Percentiles rank a stretch among this genome's conserved stretches.
Conservation (phyloP, 768 basidiomycete species). For the Mycena olivaceomarginata region DNA sequence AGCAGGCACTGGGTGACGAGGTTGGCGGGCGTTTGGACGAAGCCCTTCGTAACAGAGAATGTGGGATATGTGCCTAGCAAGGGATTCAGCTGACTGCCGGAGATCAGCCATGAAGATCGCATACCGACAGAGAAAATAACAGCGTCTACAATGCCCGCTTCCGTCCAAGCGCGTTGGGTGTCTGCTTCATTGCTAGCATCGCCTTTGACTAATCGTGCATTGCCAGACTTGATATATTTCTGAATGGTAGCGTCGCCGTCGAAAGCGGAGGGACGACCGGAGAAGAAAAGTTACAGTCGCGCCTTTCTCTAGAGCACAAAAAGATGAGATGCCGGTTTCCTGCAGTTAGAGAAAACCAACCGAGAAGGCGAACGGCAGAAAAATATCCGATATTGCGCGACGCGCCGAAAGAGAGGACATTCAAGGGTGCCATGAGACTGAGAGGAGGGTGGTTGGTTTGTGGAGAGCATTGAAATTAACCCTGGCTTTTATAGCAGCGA, state of each 20-base stretch:
- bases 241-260: constrained; percentile 65
- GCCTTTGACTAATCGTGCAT: constrained; percentile 65
- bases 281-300: constrained; percentile 71
- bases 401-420: constrained; percentile 54
- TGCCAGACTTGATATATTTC: constrained; percentile 59
- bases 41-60: constrained; percentile 59
- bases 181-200: constrained; percentile 63
- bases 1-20: constrained; percentile 76
- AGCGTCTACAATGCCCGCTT: constrained; percentile 61
- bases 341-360: constrained; percentile 39
- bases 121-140: constrained; percentile 69
- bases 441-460: too few relatives aligned
- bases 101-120: constrained; percentile 32
- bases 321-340: too few relatives aligned
- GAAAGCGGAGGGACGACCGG: constrained; percentile 62
- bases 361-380: constrained; percentile 53
- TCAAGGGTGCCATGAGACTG: constrained; percentile 10
- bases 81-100: background rate
- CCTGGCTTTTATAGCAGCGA: too few relatives aligned
- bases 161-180: constrained; percentile 51
- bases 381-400: constrained; percentile 60
- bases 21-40: constrained; percentile 66
- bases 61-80: background rate
- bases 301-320: constrained; percentile 52
- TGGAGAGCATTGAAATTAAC: background rate